A percentile compares a stretch with the other conserved stretches of the same genome.
Evolutionary conservation across 345 rosid genomes (phyloP).

Genomic region (Angophora floribunda): DNA sequence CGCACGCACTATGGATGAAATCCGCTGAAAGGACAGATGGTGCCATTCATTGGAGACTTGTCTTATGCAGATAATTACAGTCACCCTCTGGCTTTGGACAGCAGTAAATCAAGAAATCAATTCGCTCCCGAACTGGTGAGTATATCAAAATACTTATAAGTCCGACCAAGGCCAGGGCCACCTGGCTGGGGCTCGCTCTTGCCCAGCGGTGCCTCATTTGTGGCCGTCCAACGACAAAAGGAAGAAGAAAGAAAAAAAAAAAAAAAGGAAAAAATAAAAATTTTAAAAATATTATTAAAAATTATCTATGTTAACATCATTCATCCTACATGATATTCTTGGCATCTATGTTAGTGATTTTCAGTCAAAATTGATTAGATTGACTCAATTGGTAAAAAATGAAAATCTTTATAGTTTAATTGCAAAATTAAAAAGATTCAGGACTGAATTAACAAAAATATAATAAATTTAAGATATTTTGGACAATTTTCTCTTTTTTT

Average conservation of each 20-base stretch:
- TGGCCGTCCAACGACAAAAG: no score
- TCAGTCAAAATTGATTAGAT: fast-evolving
- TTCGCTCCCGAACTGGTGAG: background rate
- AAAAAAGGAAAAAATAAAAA: no score
- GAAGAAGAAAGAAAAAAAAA: background rate
- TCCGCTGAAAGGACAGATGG: background rate
- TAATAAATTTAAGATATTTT: fast-evolving
- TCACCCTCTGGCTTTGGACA: background rate
- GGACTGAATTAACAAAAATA: no score
- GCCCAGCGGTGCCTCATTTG: no score
- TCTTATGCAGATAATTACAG: background rate
- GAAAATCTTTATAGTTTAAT: no score
- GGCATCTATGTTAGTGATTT: fast-evolving
- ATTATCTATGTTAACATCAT: fast-evolving
- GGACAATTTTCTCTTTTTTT: background rate
- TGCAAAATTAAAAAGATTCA: no score
- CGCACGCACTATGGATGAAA: background rate
- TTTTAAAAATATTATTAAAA: no score
- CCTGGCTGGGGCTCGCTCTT: no score
- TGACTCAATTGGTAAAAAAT: no score
- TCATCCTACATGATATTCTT: fast-evolving
- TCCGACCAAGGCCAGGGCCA: no score
- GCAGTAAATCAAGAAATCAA: background rate
- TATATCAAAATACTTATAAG: no score
- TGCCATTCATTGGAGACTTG: background rate